Percentiles rank a stretch among this genome's conserved stretches.
Evolutionary conservation across 306 rosid genomes (phyloP).

Genomic region (Notholithocarpus densiflorus): DNA sequence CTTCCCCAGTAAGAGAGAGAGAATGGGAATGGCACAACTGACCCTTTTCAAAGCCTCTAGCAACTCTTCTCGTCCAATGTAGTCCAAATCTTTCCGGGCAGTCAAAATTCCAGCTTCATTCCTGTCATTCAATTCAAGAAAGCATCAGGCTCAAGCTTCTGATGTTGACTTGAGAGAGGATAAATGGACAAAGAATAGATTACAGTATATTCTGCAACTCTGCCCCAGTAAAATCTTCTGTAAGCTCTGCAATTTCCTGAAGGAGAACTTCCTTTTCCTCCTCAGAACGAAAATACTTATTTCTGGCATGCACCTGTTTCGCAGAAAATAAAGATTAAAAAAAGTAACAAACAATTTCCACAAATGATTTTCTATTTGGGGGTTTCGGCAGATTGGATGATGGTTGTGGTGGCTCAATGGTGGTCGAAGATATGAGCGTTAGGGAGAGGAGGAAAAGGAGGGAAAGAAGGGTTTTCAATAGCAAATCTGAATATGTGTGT

Average conservation of each 20-base stretch:
- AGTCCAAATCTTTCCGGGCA: slow-evolving; percentile 92
- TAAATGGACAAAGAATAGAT: slow-evolving; percentile 21
- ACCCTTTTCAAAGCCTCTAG: slow-evolving; percentile 98
- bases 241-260: slow-evolving; percentile 75
- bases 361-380: neutral
- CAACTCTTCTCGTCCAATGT: slow-evolving; percentile 83
- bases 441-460: no score
- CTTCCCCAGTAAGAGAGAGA: slow-evolving; percentile 28
- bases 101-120: slow-evolving; percentile 99
- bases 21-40: slow-evolving; percentile 23
- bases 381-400: no score
- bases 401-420: no score
- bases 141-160: slow-evolving; percentile 21
- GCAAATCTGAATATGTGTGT: no score
- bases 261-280: slow-evolving; percentile 74
- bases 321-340: slow-evolving; percentile 13
- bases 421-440: no score
- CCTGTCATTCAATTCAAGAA: slow-evolving; percentile 51
- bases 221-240: slow-evolving; percentile 98
- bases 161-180: slow-evolving; percentile 17
- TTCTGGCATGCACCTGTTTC: slow-evolving; percentile 93
- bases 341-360: neutral
- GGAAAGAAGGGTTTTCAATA: no score
- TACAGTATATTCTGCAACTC: slow-evolving; percentile 97
- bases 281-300: slow-evolving; percentile 78